phyloP scores from a whole-genome alignment of 1,284 basidiomycete genomes.

The Cerioporus squamosus region DNA sequence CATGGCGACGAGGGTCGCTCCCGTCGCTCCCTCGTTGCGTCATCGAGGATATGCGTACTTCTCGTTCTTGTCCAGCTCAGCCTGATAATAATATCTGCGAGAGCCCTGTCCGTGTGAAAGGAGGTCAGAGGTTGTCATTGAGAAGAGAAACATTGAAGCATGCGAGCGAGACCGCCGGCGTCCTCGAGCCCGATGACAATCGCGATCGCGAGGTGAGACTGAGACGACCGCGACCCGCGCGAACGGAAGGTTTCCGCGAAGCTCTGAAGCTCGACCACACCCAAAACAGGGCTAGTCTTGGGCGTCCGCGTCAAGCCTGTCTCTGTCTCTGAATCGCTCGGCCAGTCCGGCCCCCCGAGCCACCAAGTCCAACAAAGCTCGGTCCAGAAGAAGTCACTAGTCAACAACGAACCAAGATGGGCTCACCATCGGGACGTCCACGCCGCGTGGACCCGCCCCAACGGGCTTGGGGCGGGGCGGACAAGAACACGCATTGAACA shows the following conservation, averaged over 20 bases:
- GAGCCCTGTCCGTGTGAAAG: background rate
- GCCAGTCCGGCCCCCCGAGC: too few relatives aligned
- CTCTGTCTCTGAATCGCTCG: background rate
- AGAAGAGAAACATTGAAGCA: background rate
- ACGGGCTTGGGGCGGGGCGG: too few relatives aligned
- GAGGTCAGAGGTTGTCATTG: background rate
- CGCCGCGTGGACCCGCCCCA: too few relatives aligned
- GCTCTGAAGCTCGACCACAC: slow-evolving; percentile 12
- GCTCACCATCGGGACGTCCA: too few relatives aligned
- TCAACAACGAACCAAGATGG: too few relatives aligned
- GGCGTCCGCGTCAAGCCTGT: slow-evolving; percentile 1
- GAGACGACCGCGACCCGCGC: slow-evolving; percentile 1
- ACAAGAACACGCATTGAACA: too few relatives aligned
- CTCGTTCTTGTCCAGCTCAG: too few relatives aligned
- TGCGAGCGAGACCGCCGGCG: background rate
- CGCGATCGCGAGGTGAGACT: slow-evolving; percentile 6
- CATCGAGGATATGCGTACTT: background rate
- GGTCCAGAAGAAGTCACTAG: too few relatives aligned
- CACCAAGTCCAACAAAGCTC: too few relatives aligned
- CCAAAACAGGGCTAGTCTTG: slow-evolving; percentile 14
- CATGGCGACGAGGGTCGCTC: slow-evolving; percentile 23
- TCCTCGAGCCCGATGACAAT: slow-evolving; percentile 10
- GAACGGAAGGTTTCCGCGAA: slow-evolving; percentile 25
- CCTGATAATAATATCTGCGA: too few relatives aligned
- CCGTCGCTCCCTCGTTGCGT: background rate